Conservation (phyloP, 306 rosid species). For the Sindora glabra region DNA sequence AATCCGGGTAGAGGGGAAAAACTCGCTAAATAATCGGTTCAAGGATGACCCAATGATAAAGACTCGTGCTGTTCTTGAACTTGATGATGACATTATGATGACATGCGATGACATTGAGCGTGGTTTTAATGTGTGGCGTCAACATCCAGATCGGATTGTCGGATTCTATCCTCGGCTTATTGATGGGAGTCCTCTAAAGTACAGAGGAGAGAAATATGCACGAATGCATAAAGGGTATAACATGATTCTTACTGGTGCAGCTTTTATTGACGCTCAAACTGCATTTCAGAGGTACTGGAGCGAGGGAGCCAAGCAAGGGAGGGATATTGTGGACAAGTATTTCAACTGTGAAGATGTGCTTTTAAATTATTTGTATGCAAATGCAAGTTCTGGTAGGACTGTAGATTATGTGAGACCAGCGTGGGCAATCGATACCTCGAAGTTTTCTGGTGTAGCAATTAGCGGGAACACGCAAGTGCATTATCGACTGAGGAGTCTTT, state of each 20-base stretch:
- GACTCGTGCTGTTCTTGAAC: slow-evolving; percentile 96
- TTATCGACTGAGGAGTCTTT: slow-evolving; percentile 56
- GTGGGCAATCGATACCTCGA: slow-evolving; percentile 96
- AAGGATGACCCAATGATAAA: slow-evolving; percentile 57
- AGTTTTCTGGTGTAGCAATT: slow-evolving; percentile 85
- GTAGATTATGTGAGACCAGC: slow-evolving; percentile 95
- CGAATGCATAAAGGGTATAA: slow-evolving; percentile 74
- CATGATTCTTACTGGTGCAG: slow-evolving; percentile 98
- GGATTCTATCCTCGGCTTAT: slow-evolving; percentile 94
- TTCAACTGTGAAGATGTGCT: slow-evolving; percentile 94
- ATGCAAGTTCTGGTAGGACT: slow-evolving; percentile 63
- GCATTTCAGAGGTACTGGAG: slow-evolving; percentile 90
- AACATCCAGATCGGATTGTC: slow-evolving; percentile 77
- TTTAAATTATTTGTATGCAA: slow-evolving; percentile 79
- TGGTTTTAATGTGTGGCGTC: slow-evolving; percentile 90
- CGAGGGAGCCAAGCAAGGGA: slow-evolving; percentile 55
- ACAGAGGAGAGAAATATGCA: slow-evolving; percentile 75
- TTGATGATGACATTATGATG: slow-evolving; percentile 98
- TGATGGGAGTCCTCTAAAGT: slow-evolving; percentile 57
- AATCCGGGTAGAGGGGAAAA: slow-evolving; percentile 66
- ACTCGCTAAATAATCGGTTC: slow-evolving; percentile 88
- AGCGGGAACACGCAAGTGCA: slow-evolving; percentile 79
- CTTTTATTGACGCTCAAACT: slow-evolving; percentile 61
- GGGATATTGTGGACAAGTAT: slow-evolving; percentile 60
- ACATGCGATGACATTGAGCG: slow-evolving; percentile 91